phyloP scores from a whole-genome alignment of 768 basidiomycete genomes.

The Gloeostereum incarnatum region DNA sequence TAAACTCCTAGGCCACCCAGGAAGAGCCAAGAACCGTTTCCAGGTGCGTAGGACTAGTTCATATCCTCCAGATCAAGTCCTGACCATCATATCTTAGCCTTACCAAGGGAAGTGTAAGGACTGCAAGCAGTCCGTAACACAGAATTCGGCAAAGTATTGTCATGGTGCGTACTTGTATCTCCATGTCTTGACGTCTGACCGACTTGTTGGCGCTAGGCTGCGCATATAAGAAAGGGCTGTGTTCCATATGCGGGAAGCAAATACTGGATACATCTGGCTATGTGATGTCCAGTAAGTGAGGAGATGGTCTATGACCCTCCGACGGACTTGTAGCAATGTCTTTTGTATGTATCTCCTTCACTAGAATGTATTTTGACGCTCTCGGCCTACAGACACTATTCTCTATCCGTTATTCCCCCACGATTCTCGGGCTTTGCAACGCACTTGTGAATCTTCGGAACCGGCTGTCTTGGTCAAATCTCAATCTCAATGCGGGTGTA shows the following conservation, averaged over 20 bases:
- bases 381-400: too few relatives aligned
- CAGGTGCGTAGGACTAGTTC: slow-evolving; percentile 37
- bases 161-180: slow-evolving; percentile 47
- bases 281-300: slow-evolving; percentile 82
- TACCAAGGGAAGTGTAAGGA: slow-evolving; percentile 85
- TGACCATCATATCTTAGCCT: slow-evolving; percentile 36
- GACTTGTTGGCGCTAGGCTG: slow-evolving; percentile 42
- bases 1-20: slow-evolving; percentile 65
- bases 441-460: too few relatives aligned
- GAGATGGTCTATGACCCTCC: too few relatives aligned
- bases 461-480: too few relatives aligned
- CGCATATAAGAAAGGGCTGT: slow-evolving; percentile 81
- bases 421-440: too few relatives aligned
- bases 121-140: slow-evolving; percentile 75
- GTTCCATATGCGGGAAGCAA: slow-evolving; percentile 81
- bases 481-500: too few relatives aligned
- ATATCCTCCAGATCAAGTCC: background rate
- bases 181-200: slow-evolving; percentile 5
- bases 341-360: background rate
- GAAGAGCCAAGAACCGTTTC: slow-evolving; percentile 64
- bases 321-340: too few relatives aligned
- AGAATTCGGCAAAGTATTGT: slow-evolving; percentile 85
- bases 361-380: too few relatives aligned
- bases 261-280: slow-evolving; percentile 80
- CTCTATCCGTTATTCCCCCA: too few relatives aligned